Evolutionary conservation across 1,139 yeast genomes (phyloP), one percentile per base, ranked within the genome.

Genomic region (Yueomyces sp.): DNA sequence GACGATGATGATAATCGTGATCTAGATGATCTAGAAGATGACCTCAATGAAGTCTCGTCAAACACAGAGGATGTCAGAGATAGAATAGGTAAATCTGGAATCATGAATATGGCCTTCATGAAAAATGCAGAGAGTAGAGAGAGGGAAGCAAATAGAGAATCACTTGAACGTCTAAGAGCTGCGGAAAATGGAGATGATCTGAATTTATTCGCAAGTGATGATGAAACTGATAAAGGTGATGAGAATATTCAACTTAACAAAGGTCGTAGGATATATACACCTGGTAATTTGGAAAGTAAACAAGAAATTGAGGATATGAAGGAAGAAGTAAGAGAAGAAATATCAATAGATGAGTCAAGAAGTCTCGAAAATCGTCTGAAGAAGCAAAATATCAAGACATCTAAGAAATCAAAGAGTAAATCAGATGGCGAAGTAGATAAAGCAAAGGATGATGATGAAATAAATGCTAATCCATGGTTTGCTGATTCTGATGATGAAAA

Each of bases 41-140:
- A 33, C 5, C n/a, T 9, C n/a, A n/a, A n/a, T 11, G n/a, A 62
- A 27, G 54, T 55, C 30, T 6, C 6, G 6, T 29, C 31, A 6
- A 56, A 57, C 29, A 66, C 64, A 19, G 74, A 66, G 4, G 69
- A 65, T 31, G 43, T 51, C 9, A 66, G 70, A 39, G 63, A 67
- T 41, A 66, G 67, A 29, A 62, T 82, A 27, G 93, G 94, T 25
- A 87, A 87, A 60, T 64, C 70, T 12, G 96, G 97, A 46, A 81
- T 91, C 29, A 66, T 89, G 68, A 82, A 78, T 39, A 91, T 91
- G 97, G 94, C 87, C 51, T 91, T 91, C 61, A 87, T 89, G 96
- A 79, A 74, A 52, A 82, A 81, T 49, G 96, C 96, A 2, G 91
- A 81, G 50, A 79, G 76, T 41, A 73, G 77, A 54, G 72, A 75